Conservation (phyloP, 2,329 filamentous ascomycete species). For the Clathrospora elynae region DNA sequence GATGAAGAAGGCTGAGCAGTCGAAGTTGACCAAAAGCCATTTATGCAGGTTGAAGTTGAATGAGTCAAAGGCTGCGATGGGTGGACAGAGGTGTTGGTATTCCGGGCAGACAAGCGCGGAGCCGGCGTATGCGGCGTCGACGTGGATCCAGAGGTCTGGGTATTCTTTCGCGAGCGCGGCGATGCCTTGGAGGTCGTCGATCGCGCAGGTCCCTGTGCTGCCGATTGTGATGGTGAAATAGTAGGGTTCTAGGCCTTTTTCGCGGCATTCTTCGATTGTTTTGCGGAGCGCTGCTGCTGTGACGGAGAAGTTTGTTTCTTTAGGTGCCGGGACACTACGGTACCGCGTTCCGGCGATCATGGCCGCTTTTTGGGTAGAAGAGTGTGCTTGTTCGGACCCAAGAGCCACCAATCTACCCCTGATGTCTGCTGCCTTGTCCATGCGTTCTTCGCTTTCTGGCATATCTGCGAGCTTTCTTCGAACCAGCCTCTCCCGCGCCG, state of each 20-base stretch:
- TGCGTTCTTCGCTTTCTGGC: conserved; percentile 42
- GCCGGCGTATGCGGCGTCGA: conserved; percentile 92
- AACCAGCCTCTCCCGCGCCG: conserved; percentile 69
- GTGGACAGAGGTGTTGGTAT: conserved; percentile 69
- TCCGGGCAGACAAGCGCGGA: conserved; percentile 82
- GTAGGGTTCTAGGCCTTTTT: conserved; percentile 78
- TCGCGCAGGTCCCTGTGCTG: conserved; percentile 84
- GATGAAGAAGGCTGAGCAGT: conserved; percentile 78
- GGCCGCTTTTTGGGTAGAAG: conserved; percentile 83
- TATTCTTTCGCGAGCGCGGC: conserved; percentile 60
- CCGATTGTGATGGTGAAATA: conserved; percentile 84
- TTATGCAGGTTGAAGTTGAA: conserved; percentile 98
- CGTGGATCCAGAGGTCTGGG: conserved; percentile 81
- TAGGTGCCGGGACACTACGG: conserved; percentile 67
- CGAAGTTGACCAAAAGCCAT: conserved; percentile 94
- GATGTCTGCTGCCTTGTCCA: conserved; percentile 68
- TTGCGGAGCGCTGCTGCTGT: conserved; percentile 66
- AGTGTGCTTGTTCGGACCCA: conserved; percentile 79
- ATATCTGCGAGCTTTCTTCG: conserved; percentile 55
- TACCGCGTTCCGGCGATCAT: conserved; percentile 85
- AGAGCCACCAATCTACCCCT: conserved; percentile 78
- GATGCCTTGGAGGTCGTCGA: conserved; percentile 79
- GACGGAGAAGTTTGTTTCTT: conserved; percentile 70
- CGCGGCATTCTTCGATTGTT: conserved; percentile 68
- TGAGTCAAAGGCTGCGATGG: conserved; percentile 74